Percentiles rank a stretch among this genome's conserved stretches.
phyloP scores from a whole-genome alignment of 768 basidiomycete species.

The Podaxis rugospora region DNA sequence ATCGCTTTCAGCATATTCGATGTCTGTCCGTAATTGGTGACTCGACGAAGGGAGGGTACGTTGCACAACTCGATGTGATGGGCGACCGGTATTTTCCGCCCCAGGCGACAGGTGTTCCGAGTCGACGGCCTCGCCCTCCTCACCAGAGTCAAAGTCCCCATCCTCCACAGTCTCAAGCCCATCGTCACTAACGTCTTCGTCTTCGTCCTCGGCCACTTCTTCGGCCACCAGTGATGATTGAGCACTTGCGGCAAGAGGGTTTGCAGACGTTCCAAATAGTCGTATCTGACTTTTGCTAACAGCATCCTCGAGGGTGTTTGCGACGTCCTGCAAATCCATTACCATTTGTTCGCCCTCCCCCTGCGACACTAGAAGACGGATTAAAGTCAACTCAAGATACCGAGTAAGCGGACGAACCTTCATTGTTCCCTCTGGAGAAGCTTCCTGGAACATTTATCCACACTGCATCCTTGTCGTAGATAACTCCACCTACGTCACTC shows the following conservation, averaged over 20 bases:
- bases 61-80: constrained; percentile 38
- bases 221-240: constrained; percentile 22
- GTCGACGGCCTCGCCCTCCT: constrained; percentile 19
- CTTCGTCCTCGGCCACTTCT: constrained; percentile 21
- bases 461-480: constrained; percentile 98
- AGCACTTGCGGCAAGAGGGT: constrained; percentile 50
- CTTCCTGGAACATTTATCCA: constrained; percentile 97
- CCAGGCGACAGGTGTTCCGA: constrained; percentile 15
- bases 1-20: constrained; percentile 76
- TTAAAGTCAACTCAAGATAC: not conserved
- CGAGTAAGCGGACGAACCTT: constrained; percentile 37
- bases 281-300: constrained; percentile 79
- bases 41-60: constrained; percentile 34
- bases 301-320: constrained; percentile 75
- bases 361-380: constrained; percentile 48
- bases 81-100: constrained; percentile 46
- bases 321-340: constrained; percentile 89
- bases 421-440: constrained; percentile 75
- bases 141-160: constrained; percentile 24
- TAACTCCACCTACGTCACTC: constrained; percentile 96
- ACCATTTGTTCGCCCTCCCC: constrained; percentile 99
- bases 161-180: constrained; percentile 29
- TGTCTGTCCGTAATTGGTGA: constrained; percentile 33
- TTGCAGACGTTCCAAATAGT: constrained; percentile 79
- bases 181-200: constrained; percentile 16